phyloP scores from a whole-genome alignment of 352 stramenopile genomes.

The Phytophthora citrophthora region DNA sequence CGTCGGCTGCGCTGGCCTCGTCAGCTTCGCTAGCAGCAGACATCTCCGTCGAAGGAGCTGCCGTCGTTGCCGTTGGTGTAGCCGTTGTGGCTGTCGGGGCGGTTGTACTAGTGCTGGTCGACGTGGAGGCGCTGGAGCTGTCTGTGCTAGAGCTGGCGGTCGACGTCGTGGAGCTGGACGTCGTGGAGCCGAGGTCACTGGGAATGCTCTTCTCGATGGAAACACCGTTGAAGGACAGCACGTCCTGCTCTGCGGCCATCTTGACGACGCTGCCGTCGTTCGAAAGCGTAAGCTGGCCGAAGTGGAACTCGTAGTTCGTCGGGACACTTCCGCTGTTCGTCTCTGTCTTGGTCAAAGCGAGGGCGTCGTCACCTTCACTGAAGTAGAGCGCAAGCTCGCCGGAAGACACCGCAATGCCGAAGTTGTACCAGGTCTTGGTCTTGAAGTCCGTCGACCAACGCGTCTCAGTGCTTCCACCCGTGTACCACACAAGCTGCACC shows the following conservation, averaged over 20 bases:
- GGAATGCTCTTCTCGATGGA: slow-evolving; percentile 54
- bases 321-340: slow-evolving; percentile 29
- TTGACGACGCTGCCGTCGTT: slow-evolving; percentile 54
- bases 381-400: slow-evolving; percentile 59
- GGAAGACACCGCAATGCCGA: slow-evolving; percentile 56
- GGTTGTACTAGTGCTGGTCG: slow-evolving; percentile 16
- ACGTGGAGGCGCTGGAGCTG: slow-evolving; percentile 21
- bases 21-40: slow-evolving; percentile 3
- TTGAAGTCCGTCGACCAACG: slow-evolving; percentile 63
- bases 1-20: background rate
- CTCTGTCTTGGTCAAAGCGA: slow-evolving; percentile 52
- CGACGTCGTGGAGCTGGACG: slow-evolving; percentile 5
- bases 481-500: slow-evolving; percentile 64
- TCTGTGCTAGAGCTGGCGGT: slow-evolving; percentile 18
- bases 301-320: slow-evolving; percentile 66
- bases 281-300: slow-evolving; percentile 71
- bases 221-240: slow-evolving; percentile 74
- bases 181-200: slow-evolving; percentile 30
- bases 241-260: slow-evolving; percentile 61
- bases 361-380: slow-evolving; percentile 48
- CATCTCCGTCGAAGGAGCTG: slow-evolving; percentile 11
- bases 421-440: slow-evolving; percentile 71
- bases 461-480: slow-evolving; percentile 47
- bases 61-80: slow-evolving; percentile 14
- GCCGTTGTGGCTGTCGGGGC: slow-evolving; percentile 15